Evolutionary conservation across 345 rosid species (phyloP), one percentile per base, ranked within the genome.

Genomic region (Brassica rapa): DNA sequence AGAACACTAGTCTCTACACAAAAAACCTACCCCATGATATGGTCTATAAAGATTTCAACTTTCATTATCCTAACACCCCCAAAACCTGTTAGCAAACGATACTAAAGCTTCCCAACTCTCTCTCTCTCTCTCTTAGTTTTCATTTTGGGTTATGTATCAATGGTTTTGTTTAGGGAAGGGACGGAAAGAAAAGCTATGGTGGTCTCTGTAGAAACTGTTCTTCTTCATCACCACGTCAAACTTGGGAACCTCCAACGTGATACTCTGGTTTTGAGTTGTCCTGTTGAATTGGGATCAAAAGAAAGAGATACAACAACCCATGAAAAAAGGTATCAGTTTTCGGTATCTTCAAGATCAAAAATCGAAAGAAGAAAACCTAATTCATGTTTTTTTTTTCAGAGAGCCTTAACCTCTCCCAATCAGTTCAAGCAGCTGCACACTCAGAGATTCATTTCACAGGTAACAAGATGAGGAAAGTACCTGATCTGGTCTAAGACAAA

Each of bases 401-500:
- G 82, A 73, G 46, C 56, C 68, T 71, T 11, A 14, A 10, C 63
- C 68, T 74, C 72, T 74, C 72, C 37, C 62, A 43, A 67, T 56
- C 60, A 16, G 24, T 2, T 53, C 60, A 53, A 6, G 1, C 60
- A 53, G 24, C 60, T 53, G 60, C 60, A 53, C 2, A 15, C 60
- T 53, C 60, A 73, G 43, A 66, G 39, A 72, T 35, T 21, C 55
- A 57, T 33, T 27, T 56, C 66, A 41, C 4, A 49, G 11, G 59
- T 51, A 51, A 21, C 69, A 6, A 1, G 23, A 6, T 55, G 60
- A 15, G 62, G 9, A 19, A 56, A 59, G 59, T 85, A 95, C 99
- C 99, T 91, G 89, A 12, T 93, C 94, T 1, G 99, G 96, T 33
- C 78, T 82, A 8, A 95, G 82, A 68, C 90, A 84, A 65, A 91